phyloP scores from a whole-genome alignment of 805 yeast species.

The Yamadazyma nakazawae region DNA sequence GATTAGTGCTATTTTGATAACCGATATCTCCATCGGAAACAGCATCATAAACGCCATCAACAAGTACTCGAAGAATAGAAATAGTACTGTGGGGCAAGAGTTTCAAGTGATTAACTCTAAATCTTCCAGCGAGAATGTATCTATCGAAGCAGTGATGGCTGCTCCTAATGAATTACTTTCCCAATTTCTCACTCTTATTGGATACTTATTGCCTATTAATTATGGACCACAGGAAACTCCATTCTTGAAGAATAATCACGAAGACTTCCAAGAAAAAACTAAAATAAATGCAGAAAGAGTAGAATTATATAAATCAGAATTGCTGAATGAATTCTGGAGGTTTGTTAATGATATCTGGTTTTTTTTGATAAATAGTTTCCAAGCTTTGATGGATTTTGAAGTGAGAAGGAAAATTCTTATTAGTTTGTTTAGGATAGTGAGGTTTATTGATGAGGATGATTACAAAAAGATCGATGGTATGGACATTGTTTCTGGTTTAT shows the following conservation, averaged over 20 bases:
- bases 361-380: constrained; percentile 58
- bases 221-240: constrained; percentile 29
- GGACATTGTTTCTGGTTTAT: constrained; percentile 41
- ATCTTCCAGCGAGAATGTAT: constrained; percentile 19
- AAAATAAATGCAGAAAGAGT: constrained; percentile 30
- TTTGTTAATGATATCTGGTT: constrained; percentile 51
- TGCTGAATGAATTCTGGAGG: constrained; percentile 19
- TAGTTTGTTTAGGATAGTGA: constrained; percentile 50
- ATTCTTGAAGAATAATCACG: constrained; percentile 21
- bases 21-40: constrained; percentile 47
- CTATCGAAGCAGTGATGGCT: constrained; percentile 71
- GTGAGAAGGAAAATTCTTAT: constrained; percentile 57
- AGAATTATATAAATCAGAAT: constrained; percentile 25
- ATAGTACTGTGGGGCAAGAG: background rate
- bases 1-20: constrained; percentile 42
- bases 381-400: constrained; percentile 67
- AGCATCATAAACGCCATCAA: constrained; percentile 49
- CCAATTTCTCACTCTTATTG: constrained; percentile 52
- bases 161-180: constrained; percentile 65
- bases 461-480: constrained; percentile 28
- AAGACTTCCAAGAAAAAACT: constrained; percentile 20
- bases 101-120: constrained; percentile 4
- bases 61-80: constrained; percentile 40
- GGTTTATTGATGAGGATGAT: constrained; percentile 34
- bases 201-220: constrained; percentile 53